Conservation (phyloP, 805 yeast genomes). For the Ogataea kodamae region DNA sequence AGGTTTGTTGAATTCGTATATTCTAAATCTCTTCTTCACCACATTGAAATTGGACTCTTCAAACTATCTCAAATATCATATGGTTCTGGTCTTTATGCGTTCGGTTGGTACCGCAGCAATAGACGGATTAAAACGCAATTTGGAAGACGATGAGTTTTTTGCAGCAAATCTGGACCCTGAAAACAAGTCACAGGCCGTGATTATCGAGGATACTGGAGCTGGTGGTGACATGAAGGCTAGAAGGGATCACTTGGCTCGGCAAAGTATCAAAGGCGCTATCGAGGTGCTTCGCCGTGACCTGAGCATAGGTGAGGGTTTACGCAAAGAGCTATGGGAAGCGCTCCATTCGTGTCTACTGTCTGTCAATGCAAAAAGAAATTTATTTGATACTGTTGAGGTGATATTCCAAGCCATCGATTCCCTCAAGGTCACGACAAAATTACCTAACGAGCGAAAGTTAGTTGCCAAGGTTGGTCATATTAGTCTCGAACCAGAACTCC, state of each 20-base stretch:
- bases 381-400: slow-evolving; percentile 65
- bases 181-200: slow-evolving; percentile 38
- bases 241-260: slow-evolving; percentile 63
- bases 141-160: slow-evolving; percentile 64
- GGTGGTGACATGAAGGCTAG: slow-evolving; percentile 45
- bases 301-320: slow-evolving; percentile 54
- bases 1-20: slow-evolving; percentile 62
- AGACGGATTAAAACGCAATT: slow-evolving; percentile 51
- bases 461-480: slow-evolving; percentile 46
- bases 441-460: slow-evolving; percentile 68
- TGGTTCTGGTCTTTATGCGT: slow-evolving; percentile 45
- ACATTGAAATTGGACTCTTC: slow-evolving; percentile 55
- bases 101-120: slow-evolving; percentile 66
- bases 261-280: slow-evolving; percentile 61
- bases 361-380: slow-evolving; percentile 53
- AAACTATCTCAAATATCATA: slow-evolving; percentile 45
- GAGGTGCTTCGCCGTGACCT: slow-evolving; percentile 60
- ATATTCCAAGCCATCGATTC: slow-evolving; percentile 60
- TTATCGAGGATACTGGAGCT: slow-evolving; percentile 52
- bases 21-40: slow-evolving; percentile 61
- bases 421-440: slow-evolving; percentile 55
- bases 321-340: slow-evolving; percentile 61
- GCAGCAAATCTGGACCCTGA: slow-evolving; percentile 9
- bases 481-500: slow-evolving; percentile 24
- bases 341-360: slow-evolving; percentile 60